A percentile compares a stretch with the other conserved stretches of the same genome.
phyloP scores from a whole-genome alignment of 495 filamentous ascomycete genomes.

The Entonaema liquescens region DNA sequence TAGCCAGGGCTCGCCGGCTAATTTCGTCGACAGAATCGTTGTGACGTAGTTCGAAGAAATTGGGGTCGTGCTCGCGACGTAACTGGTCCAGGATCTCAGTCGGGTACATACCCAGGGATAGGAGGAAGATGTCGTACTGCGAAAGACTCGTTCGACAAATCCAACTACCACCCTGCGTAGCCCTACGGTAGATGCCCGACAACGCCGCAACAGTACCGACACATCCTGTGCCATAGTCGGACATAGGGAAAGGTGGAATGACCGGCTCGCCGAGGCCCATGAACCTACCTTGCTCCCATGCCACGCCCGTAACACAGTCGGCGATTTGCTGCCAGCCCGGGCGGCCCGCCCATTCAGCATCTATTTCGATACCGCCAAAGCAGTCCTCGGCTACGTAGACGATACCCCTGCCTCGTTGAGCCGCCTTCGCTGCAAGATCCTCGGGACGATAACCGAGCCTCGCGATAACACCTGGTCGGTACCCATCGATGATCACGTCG shows the following conservation, averaged over 20 bases:
- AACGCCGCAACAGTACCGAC: slow-evolving; percentile 72
- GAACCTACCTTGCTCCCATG: slow-evolving; percentile 76
- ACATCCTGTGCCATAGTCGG: slow-evolving; percentile 77
- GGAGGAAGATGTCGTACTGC: slow-evolving; percentile 67
- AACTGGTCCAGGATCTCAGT: slow-evolving; percentile 65
- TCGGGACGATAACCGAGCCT: slow-evolving; percentile 69
- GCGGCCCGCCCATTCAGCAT: slow-evolving; percentile 59
- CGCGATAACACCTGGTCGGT: slow-evolving; percentile 71
- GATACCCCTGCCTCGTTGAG: slow-evolving; percentile 64
- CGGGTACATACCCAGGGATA: slow-evolving; percentile 68
- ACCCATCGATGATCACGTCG: slow-evolving; percentile 72
- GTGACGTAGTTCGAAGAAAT: slow-evolving; percentile 67
- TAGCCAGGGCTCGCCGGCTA: slow-evolving; percentile 68
- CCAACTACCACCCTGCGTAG: slow-evolving; percentile 70
- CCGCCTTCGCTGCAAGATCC: slow-evolving; percentile 60
- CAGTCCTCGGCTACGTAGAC: slow-evolving; percentile 79
- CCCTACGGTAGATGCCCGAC: slow-evolving; percentile 68
- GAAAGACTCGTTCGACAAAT: slow-evolving; percentile 64
- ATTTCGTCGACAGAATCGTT: slow-evolving; percentile 78
- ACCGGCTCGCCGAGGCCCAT: slow-evolving; percentile 76
- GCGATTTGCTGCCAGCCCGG: slow-evolving; percentile 69
- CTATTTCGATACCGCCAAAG: slow-evolving; percentile 61
- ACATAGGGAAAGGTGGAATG: slow-evolving; percentile 84
- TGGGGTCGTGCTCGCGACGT: slow-evolving; percentile 57
- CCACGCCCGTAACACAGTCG: slow-evolving; percentile 62